A percentile compares a stretch with the other conserved stretches of the same genome.
Evolutionary conservation across 2,329 filamentous ascomycete genomes (phyloP).

Genomic region (Polytolypa hystricis): DNA sequence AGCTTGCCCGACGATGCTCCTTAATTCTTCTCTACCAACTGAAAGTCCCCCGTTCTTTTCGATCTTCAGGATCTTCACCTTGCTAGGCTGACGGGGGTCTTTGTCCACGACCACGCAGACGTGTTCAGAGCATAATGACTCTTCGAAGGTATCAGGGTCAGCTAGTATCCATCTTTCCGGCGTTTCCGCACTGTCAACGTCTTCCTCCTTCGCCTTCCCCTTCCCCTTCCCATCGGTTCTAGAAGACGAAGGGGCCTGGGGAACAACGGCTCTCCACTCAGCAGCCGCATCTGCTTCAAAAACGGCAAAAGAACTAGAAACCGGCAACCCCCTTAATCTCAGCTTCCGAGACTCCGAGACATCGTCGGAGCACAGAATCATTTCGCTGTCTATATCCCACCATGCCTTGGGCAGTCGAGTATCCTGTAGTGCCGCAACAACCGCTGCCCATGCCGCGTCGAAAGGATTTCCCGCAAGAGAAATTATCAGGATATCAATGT

Average conservation of each 20-base stretch:
- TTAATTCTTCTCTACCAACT: slow-evolving; percentile 54
- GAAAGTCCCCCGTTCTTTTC: slow-evolving; percentile 74
- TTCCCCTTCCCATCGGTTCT: slow-evolving; percentile 35
- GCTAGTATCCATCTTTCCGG: slow-evolving; percentile 59
- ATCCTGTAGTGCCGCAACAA: slow-evolving; percentile 68
- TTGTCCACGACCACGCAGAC: slow-evolving; percentile 70
- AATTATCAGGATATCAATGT: slow-evolving; percentile 90
- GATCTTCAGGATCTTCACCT: slow-evolving; percentile 50
- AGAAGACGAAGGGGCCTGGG: slow-evolving; percentile 24
- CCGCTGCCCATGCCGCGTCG: slow-evolving; percentile 77
- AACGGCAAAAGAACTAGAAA: slow-evolving; percentile 67
- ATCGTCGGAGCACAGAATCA: slow-evolving; percentile 61
- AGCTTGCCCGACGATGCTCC: slow-evolving; percentile 47
- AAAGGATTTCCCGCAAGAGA: slow-evolving; percentile 87
- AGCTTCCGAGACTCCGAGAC: slow-evolving; percentile 46
- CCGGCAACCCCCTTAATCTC: slow-evolving; percentile 53
- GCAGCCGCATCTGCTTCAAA: slow-evolving; percentile 50
- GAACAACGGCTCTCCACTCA: slow-evolving; percentile 27
- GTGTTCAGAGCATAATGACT: slow-evolving; percentile 70
- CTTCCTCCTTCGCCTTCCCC: slow-evolving; percentile 25
- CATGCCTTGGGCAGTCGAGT: slow-evolving; percentile 66
- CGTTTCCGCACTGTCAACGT: slow-evolving; percentile 28
- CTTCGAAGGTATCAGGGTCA: slow-evolving; percentile 85
- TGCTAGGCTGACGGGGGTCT: slow-evolving; percentile 36
- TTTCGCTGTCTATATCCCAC: slow-evolving; percentile 75